Percentiles rank a stretch among this genome's conserved stretches.
Evolutionary conservation across 352 stramenopile species (phyloP).

Genomic region (Phytophthora hibernalis): DNA sequence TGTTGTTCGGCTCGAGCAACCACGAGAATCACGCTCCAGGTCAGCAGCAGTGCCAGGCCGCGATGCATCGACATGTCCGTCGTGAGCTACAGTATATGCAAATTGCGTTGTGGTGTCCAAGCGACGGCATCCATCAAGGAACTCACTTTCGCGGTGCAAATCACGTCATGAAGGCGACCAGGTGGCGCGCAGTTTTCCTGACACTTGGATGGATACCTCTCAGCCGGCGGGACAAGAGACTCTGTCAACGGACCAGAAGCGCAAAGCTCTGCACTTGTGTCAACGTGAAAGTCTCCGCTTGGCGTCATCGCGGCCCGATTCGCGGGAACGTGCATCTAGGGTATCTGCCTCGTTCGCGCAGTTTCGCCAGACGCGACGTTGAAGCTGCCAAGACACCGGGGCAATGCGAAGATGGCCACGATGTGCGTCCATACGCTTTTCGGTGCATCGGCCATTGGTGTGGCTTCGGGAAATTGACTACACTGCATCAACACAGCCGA

Average conservation of each 20-base stretch:
- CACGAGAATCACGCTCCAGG: conserved; percentile 8
- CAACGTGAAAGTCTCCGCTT: neutral
- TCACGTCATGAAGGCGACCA: conserved; percentile 21
- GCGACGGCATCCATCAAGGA: conserved; percentile 1
- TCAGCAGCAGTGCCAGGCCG: conserved; percentile 24
- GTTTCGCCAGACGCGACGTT: conserved; percentile 19
- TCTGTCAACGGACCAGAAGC: neutral
- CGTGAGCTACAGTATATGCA: conserved; percentile 1
- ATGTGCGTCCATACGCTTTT: neutral
- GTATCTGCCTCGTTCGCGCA: conserved; percentile 6
- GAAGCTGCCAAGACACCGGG: conserved; percentile 7
- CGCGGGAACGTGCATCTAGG: no score
- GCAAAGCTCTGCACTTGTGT: neutral
- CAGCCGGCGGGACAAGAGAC: conserved; percentile 14
- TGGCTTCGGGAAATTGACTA: neutral
- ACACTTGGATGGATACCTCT: conserved; percentile 36
- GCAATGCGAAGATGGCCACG: neutral
- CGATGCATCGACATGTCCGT: conserved; percentile 22
- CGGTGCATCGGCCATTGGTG: neutral
- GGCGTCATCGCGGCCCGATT: conserved; percentile 9
- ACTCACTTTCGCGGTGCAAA: conserved; percentile 30
- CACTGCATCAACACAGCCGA: no score
- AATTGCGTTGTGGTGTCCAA: conserved; percentile 31
- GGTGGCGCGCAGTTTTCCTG: conserved; percentile 28
- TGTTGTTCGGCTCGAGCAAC: conserved; percentile 13